Evolutionary conservation across 306 rosid species (phyloP).

Genomic region (Cicer pinnatifidum): DNA sequence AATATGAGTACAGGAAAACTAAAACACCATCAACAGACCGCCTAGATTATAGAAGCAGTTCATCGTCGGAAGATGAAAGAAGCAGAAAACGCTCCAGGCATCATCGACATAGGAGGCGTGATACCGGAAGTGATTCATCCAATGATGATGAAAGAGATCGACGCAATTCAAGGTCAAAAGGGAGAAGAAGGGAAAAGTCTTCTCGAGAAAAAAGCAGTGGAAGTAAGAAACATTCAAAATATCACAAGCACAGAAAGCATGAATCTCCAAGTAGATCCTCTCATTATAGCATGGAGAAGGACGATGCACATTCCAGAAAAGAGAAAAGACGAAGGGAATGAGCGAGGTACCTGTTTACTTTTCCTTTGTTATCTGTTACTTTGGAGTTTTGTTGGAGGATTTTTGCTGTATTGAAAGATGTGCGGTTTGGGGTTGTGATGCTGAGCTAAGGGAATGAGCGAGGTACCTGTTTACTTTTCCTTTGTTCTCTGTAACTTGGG

Average conservation of each 20-base stretch:
- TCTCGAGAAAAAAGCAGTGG: constrained; percentile 67
- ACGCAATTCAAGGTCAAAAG: constrained; percentile 62
- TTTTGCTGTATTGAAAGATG: constrained; percentile 18
- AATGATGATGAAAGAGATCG: constrained; percentile 57
- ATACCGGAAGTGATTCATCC: constrained; percentile 62
- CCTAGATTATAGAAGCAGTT: constrained; percentile 53
- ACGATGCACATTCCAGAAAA: constrained; percentile 52
- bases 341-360: constrained; percentile 38
- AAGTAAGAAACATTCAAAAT: constrained; percentile 69
- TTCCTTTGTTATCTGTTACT: constrained; percentile 9
- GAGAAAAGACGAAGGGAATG: constrained; percentile 63
- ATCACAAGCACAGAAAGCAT: constrained; percentile 58
- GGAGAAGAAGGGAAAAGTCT: constrained; percentile 58
- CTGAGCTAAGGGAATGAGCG: constrained; percentile 50
- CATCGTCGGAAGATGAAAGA: constrained; percentile 68
- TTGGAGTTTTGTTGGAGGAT: constrained; percentile 9
- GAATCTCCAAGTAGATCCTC: constrained; percentile 63
- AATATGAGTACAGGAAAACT: constrained; percentile 49
- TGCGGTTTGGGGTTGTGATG: constrained; percentile 36
- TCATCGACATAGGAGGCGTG: constrained; percentile 55
- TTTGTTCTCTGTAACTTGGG: not conserved
- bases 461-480: constrained; percentile 27
- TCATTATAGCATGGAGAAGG: constrained; percentile 51
- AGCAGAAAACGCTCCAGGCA: constrained; percentile 64
- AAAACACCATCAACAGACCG: constrained; percentile 46